Base-by-base conservation (phyloP, 2,329 filamentous ascomycete genomes). In the Trichoderma sp. region DNA sequence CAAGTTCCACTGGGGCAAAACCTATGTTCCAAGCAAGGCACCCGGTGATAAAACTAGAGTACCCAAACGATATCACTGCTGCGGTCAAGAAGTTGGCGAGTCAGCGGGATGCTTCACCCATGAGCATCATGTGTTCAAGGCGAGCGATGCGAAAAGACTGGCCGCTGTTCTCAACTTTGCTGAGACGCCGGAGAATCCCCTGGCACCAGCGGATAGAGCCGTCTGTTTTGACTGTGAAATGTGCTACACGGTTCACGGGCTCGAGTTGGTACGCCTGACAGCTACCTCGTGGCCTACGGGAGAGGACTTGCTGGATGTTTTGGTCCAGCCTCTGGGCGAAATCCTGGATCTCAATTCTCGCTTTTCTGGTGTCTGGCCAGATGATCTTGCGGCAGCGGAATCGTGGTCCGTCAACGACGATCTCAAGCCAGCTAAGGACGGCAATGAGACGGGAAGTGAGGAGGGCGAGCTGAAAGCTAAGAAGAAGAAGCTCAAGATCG, bases 161-260 rank as follows among this genome's bases (percentile, higher is more conserved):
- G 94, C 94, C 0, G 84, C 90, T 0, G 83, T 95, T 3, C 86
- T 97, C 76, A 94, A 95, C 66, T 99, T 97, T 79, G 87, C 89
- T 71, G 82, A 89, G 73, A 98, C 96, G 0, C 95, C 95, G 0
- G 82, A 85, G 14, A 94, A 94, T 75, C 80, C 83, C 1, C 76
- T 82, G 2, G 85, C 83, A 1, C 83, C 84, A 0, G 77, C 81
- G 1, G 83, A 87, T 67, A 88, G 88, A 43, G 93, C 92, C 3
- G 90, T 98, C 12, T 92, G 90, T 74, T 95, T 99, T 77, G 96
- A 99, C 80, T 98, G 96, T 77, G 96, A 99, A 79, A 99, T 99
- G 96, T 93, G 93, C 5, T 98, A 97, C 79, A 99, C 97, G 0
- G 93, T 93, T 1, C 82, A 92, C 64, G 96, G 97, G 0, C 84